A percentile compares a stretch with the other conserved stretches of the same genome.
These are phyloP conservation scores for Datura wrightii DNA, from an alignment of 257 asterid species.

Conservation along the genomic window DNA sequence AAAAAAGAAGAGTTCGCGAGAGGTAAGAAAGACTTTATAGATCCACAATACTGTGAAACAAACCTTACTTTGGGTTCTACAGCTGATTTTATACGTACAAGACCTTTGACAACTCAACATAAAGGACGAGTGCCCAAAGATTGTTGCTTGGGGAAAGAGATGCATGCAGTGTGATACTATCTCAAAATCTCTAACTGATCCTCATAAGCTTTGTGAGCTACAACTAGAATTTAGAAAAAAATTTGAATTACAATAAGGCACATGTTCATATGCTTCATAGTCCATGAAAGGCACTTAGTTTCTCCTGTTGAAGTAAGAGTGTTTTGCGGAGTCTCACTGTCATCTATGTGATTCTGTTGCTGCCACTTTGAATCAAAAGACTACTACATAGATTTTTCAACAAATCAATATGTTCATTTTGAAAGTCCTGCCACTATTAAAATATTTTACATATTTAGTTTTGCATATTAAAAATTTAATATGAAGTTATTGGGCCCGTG, in stretches of 20 bases:
- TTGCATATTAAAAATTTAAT: too few relatives aligned
- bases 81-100: slow-evolving; percentile 28
- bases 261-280: too few relatives aligned
- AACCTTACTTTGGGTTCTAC: slow-evolving; percentile 34
- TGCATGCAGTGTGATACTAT: slow-evolving; percentile 41
- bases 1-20: slow-evolving; percentile 27
- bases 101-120: slow-evolving; percentile 17
- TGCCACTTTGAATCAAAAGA: too few relatives aligned
- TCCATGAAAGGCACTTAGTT: too few relatives aligned
- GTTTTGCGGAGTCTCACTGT: too few relatives aligned
- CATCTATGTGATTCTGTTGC: too few relatives aligned
- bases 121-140: slow-evolving; percentile 31
- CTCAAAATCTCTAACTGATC: slow-evolving; percentile 38
- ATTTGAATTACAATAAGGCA: not conserved
- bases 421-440: too few relatives aligned
- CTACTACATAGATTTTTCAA: too few relatives aligned
- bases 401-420: too few relatives aligned
- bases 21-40: slow-evolving; percentile 31
- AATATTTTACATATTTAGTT: too few relatives aligned
- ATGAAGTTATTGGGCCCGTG: too few relatives aligned
- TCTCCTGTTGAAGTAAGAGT: too few relatives aligned
- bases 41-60: slow-evolving; percentile 26
- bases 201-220: slow-evolving; percentile 31
- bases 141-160: slow-evolving; percentile 34
- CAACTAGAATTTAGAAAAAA: not conserved